Conservation (phyloP, 108 stramenopile genomes). For the Cyclostephanos invisitatus region DNA sequence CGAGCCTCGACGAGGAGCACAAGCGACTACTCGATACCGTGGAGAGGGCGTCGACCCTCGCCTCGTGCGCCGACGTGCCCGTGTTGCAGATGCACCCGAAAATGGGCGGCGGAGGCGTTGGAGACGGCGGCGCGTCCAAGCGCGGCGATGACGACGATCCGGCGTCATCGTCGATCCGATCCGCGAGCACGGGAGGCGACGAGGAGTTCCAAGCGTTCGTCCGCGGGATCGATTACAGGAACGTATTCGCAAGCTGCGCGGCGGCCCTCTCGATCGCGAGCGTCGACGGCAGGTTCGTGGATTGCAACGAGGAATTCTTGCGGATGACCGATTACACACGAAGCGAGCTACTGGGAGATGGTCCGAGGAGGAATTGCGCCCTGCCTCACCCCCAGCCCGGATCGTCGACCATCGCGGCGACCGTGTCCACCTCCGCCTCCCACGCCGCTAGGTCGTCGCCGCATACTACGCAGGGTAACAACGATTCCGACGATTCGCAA, state of each 20-base stretch:
- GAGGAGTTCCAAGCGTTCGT: constrained; percentile 65
- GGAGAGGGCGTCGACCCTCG: constrained; percentile 52
- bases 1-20: constrained; percentile 71
- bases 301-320: constrained; percentile 78
- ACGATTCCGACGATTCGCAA: constrained; percentile 1
- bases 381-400: not conserved
- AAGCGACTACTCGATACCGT: constrained; percentile 70
- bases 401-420: not conserved
- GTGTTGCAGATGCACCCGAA: not conserved
- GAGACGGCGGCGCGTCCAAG: not conserved
- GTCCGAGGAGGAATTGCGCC: not conserved
- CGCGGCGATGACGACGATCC: constrained; percentile 19
- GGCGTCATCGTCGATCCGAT: constrained; percentile 20
- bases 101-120: not conserved
- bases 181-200: constrained; percentile 28
- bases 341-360: constrained; percentile 53
- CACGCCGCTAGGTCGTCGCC: constrained; percentile 1
- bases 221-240: constrained; percentile 72
- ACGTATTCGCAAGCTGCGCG: constrained; percentile 59
- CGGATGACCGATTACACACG: constrained; percentile 52
- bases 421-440: constrained; percentile 23
- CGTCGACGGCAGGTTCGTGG: constrained; percentile 81
- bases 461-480: not conserved
- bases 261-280: constrained; percentile 69
- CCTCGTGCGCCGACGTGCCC: constrained; percentile 23